Conservation (phyloP, 129 eudicot genomes). For the Sambucus nigra region DNA sequence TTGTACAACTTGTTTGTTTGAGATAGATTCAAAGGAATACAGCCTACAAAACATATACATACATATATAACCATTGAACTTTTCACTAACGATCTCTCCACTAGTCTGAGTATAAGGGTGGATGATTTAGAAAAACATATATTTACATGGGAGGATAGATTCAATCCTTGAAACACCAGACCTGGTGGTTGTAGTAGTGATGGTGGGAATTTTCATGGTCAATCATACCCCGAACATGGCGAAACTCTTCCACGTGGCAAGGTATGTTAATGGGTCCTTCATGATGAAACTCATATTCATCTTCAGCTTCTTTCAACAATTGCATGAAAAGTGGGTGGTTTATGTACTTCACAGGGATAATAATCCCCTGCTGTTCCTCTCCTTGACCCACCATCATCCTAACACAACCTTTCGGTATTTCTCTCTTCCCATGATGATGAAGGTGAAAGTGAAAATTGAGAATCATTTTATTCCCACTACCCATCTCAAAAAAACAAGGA, state of each 20-base stretch:
- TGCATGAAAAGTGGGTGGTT: slow-evolving; percentile 76
- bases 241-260: slow-evolving; percentile 63
- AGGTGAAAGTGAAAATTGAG: slow-evolving; percentile 40
- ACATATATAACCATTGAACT: too few relatives aligned
- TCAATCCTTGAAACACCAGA: slow-evolving; percentile 69
- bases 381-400: slow-evolving; percentile 76
- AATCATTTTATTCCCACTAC: slow-evolving; percentile 41
- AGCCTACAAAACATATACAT: too few relatives aligned
- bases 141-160: too few relatives aligned
- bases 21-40: too few relatives aligned
- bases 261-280: slow-evolving; percentile 75
- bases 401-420: slow-evolving; percentile 71
- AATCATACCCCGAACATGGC: slow-evolving; percentile 45
- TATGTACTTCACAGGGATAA: slow-evolving; percentile 62
- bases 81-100: too few relatives aligned
- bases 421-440: slow-evolving; percentile 22
- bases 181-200: slow-evolving; percentile 33
- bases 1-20: too few relatives aligned
- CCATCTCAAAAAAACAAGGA: slow-evolving; percentile 22
- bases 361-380: slow-evolving; percentile 58
- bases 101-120: too few relatives aligned
- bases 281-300: slow-evolving; percentile 77
- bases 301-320: slow-evolving; percentile 74
- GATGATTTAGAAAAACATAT: too few relatives aligned
- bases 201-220: slow-evolving; percentile 29